Evolutionary conservation across 345 rosid genomes (phyloP).

Genomic region (Xanthoceras sorbifolium): DNA sequence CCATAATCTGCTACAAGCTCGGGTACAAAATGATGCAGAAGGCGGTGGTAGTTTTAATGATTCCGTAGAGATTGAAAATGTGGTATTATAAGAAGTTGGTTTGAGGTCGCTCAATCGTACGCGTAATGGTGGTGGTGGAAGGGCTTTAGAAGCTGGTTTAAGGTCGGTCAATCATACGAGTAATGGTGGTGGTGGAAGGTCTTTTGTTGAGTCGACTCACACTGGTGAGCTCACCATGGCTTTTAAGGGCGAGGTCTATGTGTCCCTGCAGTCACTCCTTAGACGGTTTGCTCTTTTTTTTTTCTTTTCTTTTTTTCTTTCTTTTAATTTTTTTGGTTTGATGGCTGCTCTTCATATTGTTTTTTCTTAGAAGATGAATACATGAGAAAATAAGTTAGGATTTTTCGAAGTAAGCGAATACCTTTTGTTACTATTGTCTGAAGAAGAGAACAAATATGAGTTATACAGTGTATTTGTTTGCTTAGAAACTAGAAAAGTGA

Average conservation of each 20-base stretch:
- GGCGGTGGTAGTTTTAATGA: not conserved
- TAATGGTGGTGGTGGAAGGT: not conserved
- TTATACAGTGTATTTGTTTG: too few relatives aligned
- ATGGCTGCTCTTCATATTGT: not conserved
- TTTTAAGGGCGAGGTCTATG: conserved; percentile 51
- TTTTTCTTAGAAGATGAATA: too few relatives aligned
- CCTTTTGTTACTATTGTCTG: too few relatives aligned
- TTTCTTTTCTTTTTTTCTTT: not conserved
- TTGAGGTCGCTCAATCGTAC: too few relatives aligned
- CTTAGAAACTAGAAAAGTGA: not conserved
- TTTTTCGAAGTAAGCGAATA: too few relatives aligned
- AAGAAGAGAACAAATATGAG: too few relatives aligned
- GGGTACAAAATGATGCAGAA: not conserved
- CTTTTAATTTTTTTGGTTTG: too few relatives aligned
- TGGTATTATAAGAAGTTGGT: not conserved
- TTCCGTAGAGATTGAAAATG: not conserved
- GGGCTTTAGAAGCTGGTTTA: too few relatives aligned
- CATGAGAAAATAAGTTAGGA: too few relatives aligned
- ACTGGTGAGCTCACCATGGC: conserved; percentile 51
- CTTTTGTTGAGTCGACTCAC: conserved; percentile 11
- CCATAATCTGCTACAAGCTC: not conserved
- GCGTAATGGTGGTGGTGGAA: too few relatives aligned
- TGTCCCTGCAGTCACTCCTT: conserved; percentile 42
- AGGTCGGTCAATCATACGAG: conserved; percentile 1
- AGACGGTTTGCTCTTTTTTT: conserved; percentile 29